Evolutionary conservation across 1,284 basidiomycete genomes (phyloP).

Genomic region (Puccinia hordei): DNA sequence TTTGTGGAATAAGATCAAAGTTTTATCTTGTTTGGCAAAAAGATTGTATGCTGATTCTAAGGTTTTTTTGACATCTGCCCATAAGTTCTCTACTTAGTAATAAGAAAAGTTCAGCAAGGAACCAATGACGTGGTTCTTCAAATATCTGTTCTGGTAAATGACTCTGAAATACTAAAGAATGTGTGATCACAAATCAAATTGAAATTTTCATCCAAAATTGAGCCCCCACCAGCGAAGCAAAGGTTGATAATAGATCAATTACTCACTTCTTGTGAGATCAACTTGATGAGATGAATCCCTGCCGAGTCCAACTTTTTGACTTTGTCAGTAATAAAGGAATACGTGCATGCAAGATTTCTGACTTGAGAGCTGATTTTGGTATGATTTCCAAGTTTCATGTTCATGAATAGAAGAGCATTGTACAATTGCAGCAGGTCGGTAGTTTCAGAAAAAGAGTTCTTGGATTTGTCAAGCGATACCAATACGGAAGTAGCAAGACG

Average conservation of each 20-base stretch:
- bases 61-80: too few species aligned
- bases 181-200: neutral
- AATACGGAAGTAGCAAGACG: neutral
- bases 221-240: neutral
- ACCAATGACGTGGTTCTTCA: neutral
- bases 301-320: slow-evolving; percentile 1
- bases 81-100: too few species aligned
- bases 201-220: too few species aligned
- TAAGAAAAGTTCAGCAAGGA: too few species aligned
- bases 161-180: neutral
- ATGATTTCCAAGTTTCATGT: slow-evolving; percentile 9
- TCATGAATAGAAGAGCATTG: slow-evolving; percentile 13
- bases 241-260: neutral
- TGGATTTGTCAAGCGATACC: neutral
- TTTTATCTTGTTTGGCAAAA: too few species aligned
- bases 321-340: neutral
- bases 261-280: slow-evolving; percentile 6
- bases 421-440: slow-evolving; percentile 8
- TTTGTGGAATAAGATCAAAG: too few species aligned
- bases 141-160: neutral
- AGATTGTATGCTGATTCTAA: too few species aligned
- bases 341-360: neutral
- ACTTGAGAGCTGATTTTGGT: slow-evolving; percentile 11
- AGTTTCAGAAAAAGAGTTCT: neutral
- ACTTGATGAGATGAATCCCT: neutral